phyloP scores from a whole-genome alignment of 495 filamentous ascomycete species.

The Penicillium pancosmium region DNA sequence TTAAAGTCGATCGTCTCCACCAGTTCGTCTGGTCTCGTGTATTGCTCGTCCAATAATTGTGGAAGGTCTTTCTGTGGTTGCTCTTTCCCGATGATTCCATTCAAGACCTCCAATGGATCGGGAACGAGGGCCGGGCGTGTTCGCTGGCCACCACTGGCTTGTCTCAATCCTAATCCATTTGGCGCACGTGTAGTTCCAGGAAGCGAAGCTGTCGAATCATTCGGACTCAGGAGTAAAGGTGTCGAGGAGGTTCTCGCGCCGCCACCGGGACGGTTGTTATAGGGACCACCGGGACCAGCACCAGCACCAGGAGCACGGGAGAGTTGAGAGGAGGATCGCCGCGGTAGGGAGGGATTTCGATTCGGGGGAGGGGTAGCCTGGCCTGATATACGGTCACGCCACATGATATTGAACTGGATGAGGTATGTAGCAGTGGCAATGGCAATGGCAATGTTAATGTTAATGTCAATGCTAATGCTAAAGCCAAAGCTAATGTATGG shows the following conservation, averaged over 20 bases:
- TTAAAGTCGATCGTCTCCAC: slow-evolving; percentile 77
- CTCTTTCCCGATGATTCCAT: slow-evolving; percentile 65
- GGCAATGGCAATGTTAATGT: no score
- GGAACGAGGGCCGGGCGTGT: slow-evolving; percentile 54
- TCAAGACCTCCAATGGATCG: slow-evolving; percentile 75
- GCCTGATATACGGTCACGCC: slow-evolving; percentile 83
- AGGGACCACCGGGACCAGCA: slow-evolving; percentile 17
- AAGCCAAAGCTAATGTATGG: neutral
- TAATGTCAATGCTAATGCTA: no score
- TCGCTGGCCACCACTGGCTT: slow-evolving; percentile 48
- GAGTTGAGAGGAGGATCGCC: slow-evolving; percentile 56
- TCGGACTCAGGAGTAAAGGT: slow-evolving; percentile 64
- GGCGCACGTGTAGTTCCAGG: slow-evolving; percentile 59
- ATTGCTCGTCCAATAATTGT: slow-evolving; percentile 12
- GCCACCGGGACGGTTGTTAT: slow-evolving; percentile 59
- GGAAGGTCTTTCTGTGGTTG: slow-evolving; percentile 21
- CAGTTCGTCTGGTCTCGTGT: slow-evolving; percentile 47
- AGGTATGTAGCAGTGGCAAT: neutral
- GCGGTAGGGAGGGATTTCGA: slow-evolving; percentile 72
- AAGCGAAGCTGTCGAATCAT: slow-evolving; percentile 74
- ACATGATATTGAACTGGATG: slow-evolving; percentile 57
- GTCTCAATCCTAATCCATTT: slow-evolving; percentile 68
- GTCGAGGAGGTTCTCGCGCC: slow-evolving; percentile 66
- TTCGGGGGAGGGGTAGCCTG: slow-evolving; percentile 67
- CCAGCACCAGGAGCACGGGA: slow-evolving; percentile 23